Evolutionary conservation across 2,329 filamentous ascomycete species (phyloP), one percentile per base, ranked within the genome.

Genomic region (Trichophyton equinum): DNA sequence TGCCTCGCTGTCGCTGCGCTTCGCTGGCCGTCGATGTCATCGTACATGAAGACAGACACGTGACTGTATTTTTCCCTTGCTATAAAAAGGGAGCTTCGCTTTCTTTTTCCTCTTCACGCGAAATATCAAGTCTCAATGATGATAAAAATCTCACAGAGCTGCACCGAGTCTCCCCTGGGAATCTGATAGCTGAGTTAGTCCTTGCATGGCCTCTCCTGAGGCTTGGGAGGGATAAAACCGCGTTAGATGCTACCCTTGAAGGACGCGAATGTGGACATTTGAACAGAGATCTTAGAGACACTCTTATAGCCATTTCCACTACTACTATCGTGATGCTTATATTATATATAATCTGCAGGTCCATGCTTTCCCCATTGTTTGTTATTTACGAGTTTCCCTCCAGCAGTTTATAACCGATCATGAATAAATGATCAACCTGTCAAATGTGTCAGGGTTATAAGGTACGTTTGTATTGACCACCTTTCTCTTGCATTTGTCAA

Each of bases 211-310:
- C 62, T 60, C 40, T 36, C 53, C 40, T 22, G 40, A 62, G 58
- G 46, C 59, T 64, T 13, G 33, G 62, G 69, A 72, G 71, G 73
- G 74, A 74, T 73, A 73, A 70, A 71, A 71, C 70, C 67, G 68
- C 55, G 67, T 60, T 62, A 53, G 62, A 61, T 60, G 42, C 36
- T 46, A 25, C 27, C n/a, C 30, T 59, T 60, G 27, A 38, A 58
- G 63, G 61, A 61, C 60, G 67, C 71, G 70, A 60, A 67, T 77
- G 75, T 76, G 70, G 68, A 57, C 33, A 69, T 62, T 64, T 70
- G 75, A 77, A 77, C 75, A 77, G 75, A 77, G 69, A 77, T 77
- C 75, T 73, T 67, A 77, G 75, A 71, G 75, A 73, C 67, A 53
- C 53, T 58, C 40, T 20, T 8, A 57, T 20, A 40, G 22, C 63